phyloP scores from a whole-genome alignment of 345 rosid genomes.

The Linum trigynum region DNA sequence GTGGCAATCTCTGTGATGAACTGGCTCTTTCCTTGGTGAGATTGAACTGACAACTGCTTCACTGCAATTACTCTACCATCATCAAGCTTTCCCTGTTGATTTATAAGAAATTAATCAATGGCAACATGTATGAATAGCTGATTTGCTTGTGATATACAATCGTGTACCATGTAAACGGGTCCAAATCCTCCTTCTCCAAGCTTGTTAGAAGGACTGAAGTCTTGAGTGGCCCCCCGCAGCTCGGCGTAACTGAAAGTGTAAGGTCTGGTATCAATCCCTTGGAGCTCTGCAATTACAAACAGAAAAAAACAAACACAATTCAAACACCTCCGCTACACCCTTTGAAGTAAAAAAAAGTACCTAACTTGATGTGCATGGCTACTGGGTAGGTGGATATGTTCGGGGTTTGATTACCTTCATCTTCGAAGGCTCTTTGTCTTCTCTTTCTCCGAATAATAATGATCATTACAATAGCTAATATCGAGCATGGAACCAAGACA shows the following conservation, averaged over 20 bases:
- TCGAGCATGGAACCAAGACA: conserved; percentile 28
- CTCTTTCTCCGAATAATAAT: conserved; percentile 33
- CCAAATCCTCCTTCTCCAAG: conserved; percentile 90
- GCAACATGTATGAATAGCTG: background rate
- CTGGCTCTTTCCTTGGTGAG: conserved; percentile 62
- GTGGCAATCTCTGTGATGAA: conserved; percentile 69
- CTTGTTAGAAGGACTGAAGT: conserved; percentile 49
- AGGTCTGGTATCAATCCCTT: conserved; percentile 39
- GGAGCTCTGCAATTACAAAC: conserved; percentile 35
- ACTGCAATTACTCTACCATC: conserved; percentile 66
- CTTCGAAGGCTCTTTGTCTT: conserved; percentile 24
- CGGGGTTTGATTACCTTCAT: conserved; percentile 42
- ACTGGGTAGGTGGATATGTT: background rate
- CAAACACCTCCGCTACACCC: background rate
- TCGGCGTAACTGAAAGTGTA: conserved; percentile 52
- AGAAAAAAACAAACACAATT: background rate
- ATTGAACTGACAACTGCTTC: conserved; percentile 55
- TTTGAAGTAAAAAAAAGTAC: too few species aligned
- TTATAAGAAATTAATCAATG: background rate
- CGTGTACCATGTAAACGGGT: conserved; percentile 53
- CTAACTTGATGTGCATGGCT: background rate
- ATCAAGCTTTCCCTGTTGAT: conserved; percentile 28
- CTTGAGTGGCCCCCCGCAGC: conserved; percentile 54
- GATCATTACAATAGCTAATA: conserved; percentile 25
- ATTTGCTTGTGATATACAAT: background rate